A percentile compares a stretch with the other conserved stretches of the same genome.
Evolutionary conservation across 345 rosid species (phyloP).

Genomic region (Brassica incana): DNA sequence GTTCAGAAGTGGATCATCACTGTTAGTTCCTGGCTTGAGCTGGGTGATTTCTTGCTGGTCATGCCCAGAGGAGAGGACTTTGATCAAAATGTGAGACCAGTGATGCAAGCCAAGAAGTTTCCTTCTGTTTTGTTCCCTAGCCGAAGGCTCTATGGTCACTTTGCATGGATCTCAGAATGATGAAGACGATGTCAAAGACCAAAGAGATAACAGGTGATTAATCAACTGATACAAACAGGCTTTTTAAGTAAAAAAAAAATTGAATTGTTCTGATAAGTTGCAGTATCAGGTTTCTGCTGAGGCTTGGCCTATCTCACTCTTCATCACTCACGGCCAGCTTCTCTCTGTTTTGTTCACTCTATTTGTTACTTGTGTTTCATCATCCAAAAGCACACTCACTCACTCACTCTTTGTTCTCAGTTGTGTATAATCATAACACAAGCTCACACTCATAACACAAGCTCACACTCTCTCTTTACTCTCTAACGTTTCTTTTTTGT

Average conservation of each 20-base stretch:
- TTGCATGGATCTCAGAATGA: slow-evolving; percentile 5
- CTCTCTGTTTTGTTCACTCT: too few relatives aligned
- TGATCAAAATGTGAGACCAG: slow-evolving; percentile 10
- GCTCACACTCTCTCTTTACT: too few relatives aligned
- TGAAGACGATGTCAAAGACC: slow-evolving; percentile 10
- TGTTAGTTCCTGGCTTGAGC: slow-evolving; percentile 27
- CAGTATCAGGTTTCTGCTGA: slow-evolving; percentile 14
- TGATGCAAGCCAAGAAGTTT: neutral
- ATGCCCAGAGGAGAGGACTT: slow-evolving; percentile 5
- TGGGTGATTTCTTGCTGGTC: slow-evolving; percentile 26
- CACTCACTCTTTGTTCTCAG: too few relatives aligned
- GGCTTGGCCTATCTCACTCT: neutral
- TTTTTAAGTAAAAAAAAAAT: neutral
- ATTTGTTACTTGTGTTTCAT: too few relatives aligned
- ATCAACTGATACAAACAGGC: neutral
- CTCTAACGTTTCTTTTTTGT: too few relatives aligned
- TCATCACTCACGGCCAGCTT: too few relatives aligned
- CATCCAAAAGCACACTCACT: too few relatives aligned
- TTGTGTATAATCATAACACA: too few relatives aligned
- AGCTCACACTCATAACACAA: too few relatives aligned
- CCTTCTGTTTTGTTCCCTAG: neutral
- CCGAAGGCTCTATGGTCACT: slow-evolving; percentile 20
- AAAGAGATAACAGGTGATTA: neutral
- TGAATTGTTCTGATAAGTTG: slow-evolving; percentile 9
- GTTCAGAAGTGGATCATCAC: slow-evolving; percentile 21